phyloP scores from a whole-genome alignment of 495 filamentous ascomycete species.

The Penicillium malachiteum region DNA sequence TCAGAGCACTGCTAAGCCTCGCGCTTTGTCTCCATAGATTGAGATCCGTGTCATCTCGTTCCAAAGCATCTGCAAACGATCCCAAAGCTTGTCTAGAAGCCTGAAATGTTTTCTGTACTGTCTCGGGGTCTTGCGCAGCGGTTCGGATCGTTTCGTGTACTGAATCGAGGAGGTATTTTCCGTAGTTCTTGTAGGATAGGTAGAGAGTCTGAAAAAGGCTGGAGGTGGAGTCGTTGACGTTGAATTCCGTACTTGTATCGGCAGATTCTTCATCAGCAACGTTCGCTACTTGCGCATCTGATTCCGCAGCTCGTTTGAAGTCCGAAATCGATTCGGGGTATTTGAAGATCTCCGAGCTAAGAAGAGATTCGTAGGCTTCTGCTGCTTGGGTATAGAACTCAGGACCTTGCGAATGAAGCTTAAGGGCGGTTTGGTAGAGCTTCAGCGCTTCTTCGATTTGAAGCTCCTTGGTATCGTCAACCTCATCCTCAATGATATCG shows the following conservation, averaged over 20 bases:
- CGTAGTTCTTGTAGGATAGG: slow-evolving; percentile 92
- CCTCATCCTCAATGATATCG: slow-evolving; percentile 82
- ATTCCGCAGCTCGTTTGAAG: slow-evolving; percentile 62
- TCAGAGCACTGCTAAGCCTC: slow-evolving; percentile 70
- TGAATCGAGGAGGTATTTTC: slow-evolving; percentile 80
- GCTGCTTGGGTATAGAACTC: slow-evolving; percentile 70
- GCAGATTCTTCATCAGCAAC: slow-evolving; percentile 42
- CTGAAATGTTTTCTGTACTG: slow-evolving; percentile 27
- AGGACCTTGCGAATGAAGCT: slow-evolving; percentile 86
- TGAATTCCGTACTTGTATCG: slow-evolving; percentile 39
- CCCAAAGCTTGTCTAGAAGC: slow-evolving; percentile 45
- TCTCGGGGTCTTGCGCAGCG: slow-evolving; percentile 26
- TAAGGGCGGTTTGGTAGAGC: slow-evolving; percentile 88
- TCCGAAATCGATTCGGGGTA: slow-evolving; percentile 83
- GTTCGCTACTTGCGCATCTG: slow-evolving; percentile 55
- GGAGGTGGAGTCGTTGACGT: slow-evolving; percentile 62
- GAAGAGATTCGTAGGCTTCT: slow-evolving; percentile 80
- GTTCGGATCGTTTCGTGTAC: slow-evolving; percentile 48
- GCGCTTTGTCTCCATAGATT: slow-evolving; percentile 91
- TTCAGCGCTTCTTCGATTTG: slow-evolving; percentile 98
- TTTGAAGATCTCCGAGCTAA: slow-evolving; percentile 90
- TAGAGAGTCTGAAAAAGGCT: slow-evolving; percentile 88
- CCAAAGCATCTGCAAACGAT: slow-evolving; percentile 73
- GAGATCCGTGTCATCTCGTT: slow-evolving; percentile 87
- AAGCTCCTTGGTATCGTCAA: slow-evolving; percentile 93